Percentiles rank a stretch among this genome's conserved stretches.
These are phyloP conservation scores for Hanseniaspora hatyaiensis DNA, from an alignment of 805 yeast species.

Conservation along the genomic window DNA sequence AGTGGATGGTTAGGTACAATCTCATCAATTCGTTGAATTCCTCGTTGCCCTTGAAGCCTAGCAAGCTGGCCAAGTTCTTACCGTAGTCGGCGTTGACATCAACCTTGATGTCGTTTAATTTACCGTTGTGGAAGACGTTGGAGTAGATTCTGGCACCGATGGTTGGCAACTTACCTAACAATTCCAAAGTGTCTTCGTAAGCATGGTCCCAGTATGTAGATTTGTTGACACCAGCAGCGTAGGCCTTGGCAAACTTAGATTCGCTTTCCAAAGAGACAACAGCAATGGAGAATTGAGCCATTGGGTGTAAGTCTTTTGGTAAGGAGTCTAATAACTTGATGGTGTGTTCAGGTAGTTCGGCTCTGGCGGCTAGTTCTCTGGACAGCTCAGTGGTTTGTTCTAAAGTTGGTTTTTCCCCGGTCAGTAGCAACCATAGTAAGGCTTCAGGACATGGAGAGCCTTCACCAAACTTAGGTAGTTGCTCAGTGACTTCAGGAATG, in stretches of 20 bases:
- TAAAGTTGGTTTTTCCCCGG: constrained; percentile 72
- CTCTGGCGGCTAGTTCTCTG: constrained; percentile 67
- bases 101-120: constrained; percentile 33
- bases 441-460: constrained; percentile 72
- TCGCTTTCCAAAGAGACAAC: constrained; percentile 71
- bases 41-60: constrained; percentile 47
- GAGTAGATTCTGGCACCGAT: constrained; percentile 77
- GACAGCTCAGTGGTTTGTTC: constrained; percentile 59
- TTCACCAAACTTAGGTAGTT: constrained; percentile 64
- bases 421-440: constrained; percentile 67
- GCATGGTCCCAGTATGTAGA: constrained; percentile 76
- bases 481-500: constrained; percentile 64
- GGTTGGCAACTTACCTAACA: constrained; percentile 69
- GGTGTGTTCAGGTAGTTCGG: constrained; percentile 69
- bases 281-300: constrained; percentile 83
- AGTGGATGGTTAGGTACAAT: constrained; percentile 68
- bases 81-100: constrained; percentile 53
- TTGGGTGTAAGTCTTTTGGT: constrained; percentile 71
- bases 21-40: constrained; percentile 73
- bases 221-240: constrained; percentile 72
- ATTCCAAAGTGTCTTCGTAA: constrained; percentile 67
- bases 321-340: constrained; percentile 58
- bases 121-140: constrained; percentile 75
- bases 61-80: constrained; percentile 47
- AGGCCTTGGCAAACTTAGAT: constrained; percentile 74